Evolutionary conservation across 2,329 filamentous ascomycete species (phyloP), one percentile per base, ranked within the genome.

Genomic region (Diaporthe batatas): DNA sequence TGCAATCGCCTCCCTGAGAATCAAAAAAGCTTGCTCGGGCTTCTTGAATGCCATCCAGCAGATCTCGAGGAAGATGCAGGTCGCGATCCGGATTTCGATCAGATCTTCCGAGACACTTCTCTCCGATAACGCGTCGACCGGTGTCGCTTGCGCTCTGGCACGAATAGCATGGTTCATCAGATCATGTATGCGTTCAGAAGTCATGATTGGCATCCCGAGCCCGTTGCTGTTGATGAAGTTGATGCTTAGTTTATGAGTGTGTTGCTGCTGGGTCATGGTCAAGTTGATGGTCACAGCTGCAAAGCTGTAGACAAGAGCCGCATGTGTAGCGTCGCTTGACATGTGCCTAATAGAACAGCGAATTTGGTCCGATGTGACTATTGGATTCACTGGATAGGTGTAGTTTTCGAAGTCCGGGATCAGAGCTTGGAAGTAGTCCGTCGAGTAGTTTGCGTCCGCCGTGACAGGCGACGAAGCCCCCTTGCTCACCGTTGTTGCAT

Each of bases 41-140:
- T 84, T 83, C 55, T 84, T 83, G 47, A 88, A 80, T 4, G 82
- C 83, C 83, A 88, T 85, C 51, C 86, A 81, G 76, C 83, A 86
- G 73, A 88, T 88, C 75, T 89, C 85, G 47, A 88, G 82, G 74
- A 87, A 89, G 57, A 89, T 80, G 51, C 83, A 85, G n/a, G 85
- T 86, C 81, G 88, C 84, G 18, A 86, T 82, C 49, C 84, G 57
- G 18, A 51, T 53, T 32, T 67, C 47, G 7, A 53, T 21, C 62
- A 67, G 16, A 8, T 67, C 47, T 53, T 53, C 62, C 18, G 47
- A 53, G 8, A 53, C 21, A 5, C 2, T 8, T 25, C 21, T 51
- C n/a, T 53, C 47, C n/a, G 32, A 53, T 12, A 53, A 29, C 18
- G 62, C 47, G 25, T 67, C 62, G 14, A 49, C 12, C 21, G 62